Evolutionary conservation across 805 yeast genomes (phyloP), one percentile per base, ranked within the genome.

Genomic region (Cyberlindnera misumaiensis): DNA sequence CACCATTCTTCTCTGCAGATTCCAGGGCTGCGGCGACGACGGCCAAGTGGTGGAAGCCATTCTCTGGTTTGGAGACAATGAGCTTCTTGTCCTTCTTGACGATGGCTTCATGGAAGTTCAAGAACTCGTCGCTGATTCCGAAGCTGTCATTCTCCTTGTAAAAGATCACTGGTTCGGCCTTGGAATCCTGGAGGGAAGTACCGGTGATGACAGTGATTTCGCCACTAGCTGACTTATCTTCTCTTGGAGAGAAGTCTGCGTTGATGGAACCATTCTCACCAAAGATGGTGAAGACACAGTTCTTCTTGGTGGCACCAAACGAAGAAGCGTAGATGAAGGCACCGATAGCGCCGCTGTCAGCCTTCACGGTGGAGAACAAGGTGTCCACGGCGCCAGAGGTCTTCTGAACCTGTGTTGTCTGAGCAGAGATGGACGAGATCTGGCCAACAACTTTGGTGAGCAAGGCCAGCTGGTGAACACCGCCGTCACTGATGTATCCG

Each of bases 381-480:
- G 83, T 71, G 61, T 90, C 97, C 46, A 81, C 89, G 39, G 81
- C 72, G 27, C 97, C 97, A 42, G 90, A 78, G 51, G 72, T 74
- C 53, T 78, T 67, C 56, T 88, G 75, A 35, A 85, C 71, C 63
- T 88, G 96, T 44, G 68, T 76, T 11, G 96, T 81, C 48, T 73
- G 72, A 9, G 88, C 96, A 39, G 85, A 73, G 28, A 89, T 77
- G 6, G 79, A 60, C 35, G 72, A 76, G 12, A 87, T 80, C 17
- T 70, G 67, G 38, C 97, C 97, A 39, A 90, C 67, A 14, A 87
- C 77, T 43, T 77, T 86, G 8, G 95, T 87, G 47, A 89, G 71
- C 28, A 87, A 65, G 3, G 96, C 96, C 59, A 89, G 66, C 61
- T 89, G 97, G 63, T 90, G 97, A 17, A 90, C 97, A 58, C 97